phyloP scores from a whole-genome alignment of 306 rosid species.

The Phaseolus lunatus region DNA sequence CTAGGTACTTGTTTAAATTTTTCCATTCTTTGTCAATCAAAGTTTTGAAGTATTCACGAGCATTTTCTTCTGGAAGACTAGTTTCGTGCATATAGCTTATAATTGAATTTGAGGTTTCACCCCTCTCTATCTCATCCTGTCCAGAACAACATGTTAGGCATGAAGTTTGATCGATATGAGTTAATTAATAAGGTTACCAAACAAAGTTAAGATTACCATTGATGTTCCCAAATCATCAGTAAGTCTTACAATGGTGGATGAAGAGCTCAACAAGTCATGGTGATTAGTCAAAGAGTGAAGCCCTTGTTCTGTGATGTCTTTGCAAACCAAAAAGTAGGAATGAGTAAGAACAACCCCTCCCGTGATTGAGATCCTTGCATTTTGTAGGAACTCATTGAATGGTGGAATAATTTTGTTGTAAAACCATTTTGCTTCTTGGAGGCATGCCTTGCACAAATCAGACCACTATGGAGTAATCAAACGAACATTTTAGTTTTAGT shows the following conservation, averaged over 20 bases:
- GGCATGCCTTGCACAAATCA: not conserved
- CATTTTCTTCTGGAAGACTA: not conserved
- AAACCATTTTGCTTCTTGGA: not conserved
- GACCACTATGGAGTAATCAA: not conserved
- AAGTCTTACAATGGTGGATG: not conserved
- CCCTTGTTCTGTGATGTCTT: not conserved
- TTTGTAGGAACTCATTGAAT: not conserved
- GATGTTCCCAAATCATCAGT: not conserved
- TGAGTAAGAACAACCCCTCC: not conserved
- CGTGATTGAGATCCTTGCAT: not conserved
- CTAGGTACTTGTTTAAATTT: not conserved
- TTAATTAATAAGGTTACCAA: not conserved
- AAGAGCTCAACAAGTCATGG: not conserved
- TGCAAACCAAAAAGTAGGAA: not conserved
- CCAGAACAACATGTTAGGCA: not conserved
- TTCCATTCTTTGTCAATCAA: not conserved
- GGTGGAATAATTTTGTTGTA: not conserved
- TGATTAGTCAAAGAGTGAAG: not conserved
- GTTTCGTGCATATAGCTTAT: not conserved
- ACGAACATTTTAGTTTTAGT: not conserved
- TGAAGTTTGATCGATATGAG: not conserved
- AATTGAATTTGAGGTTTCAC: not conserved
- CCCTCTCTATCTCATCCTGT: not conserved
- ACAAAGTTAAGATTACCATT: not conserved
- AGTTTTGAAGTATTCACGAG: not conserved